Conservation (phyloP, 1,139 yeast species). For the Candida labiduridarum region DNA sequence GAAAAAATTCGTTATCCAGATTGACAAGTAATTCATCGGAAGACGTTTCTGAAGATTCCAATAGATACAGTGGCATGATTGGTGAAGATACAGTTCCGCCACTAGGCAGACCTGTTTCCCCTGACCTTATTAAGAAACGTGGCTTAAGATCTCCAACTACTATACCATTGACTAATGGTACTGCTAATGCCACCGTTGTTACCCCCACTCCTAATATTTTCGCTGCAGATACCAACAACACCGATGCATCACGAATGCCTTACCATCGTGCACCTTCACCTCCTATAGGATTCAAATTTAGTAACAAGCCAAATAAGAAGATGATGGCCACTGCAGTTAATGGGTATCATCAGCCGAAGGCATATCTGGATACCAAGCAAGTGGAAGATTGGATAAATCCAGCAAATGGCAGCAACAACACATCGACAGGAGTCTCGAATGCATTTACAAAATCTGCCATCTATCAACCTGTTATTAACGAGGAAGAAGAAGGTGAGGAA, state of each 20-base stretch:
- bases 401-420: background rate
- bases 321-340: constrained; percentile 4
- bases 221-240: background rate
- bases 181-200: background rate
- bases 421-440: background rate
- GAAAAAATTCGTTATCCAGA: constrained; percentile 34
- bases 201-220: background rate
- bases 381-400: constrained; percentile 16
- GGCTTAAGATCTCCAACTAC: background rate
- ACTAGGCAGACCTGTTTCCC: constrained; percentile 20
- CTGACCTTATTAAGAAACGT: constrained; percentile 22
- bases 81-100: background rate
- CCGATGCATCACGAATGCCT: constrained; percentile 1
- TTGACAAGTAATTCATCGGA: constrained; percentile 45
- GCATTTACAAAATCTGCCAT: constrained; percentile 13
- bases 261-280: constrained; percentile 35
- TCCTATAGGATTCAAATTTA: constrained; percentile 32
- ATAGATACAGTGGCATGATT: background rate
- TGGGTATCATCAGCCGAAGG: constrained; percentile 9
- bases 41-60: constrained; percentile 25
- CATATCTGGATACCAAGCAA: constrained; percentile 16
- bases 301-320: constrained; percentile 6
- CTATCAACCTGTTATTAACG: constrained; percentile 28
- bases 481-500: constrained; percentile 29
- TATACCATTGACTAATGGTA: background rate